A percentile compares a stretch with the other conserved stretches of the same genome.
Conservation (phyloP, 2,329 filamentous ascomycete species). For the Escovopsis sp. region DNA sequence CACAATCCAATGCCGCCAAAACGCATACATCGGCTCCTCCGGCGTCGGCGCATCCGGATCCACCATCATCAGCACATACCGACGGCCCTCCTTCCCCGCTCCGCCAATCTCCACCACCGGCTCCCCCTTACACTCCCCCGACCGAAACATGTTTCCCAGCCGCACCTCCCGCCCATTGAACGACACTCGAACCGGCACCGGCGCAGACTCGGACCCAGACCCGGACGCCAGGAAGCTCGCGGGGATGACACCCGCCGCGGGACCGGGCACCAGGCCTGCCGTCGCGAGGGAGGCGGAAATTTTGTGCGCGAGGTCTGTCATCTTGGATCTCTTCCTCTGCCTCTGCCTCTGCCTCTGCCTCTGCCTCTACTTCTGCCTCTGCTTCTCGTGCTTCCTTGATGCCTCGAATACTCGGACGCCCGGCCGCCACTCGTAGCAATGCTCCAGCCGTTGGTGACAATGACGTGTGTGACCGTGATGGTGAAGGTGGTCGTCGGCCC, state of each 20-base stretch:
- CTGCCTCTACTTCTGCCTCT: no score
- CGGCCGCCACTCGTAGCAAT: no score
- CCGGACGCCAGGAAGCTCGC: conserved; percentile 23
- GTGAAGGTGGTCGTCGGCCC: no score
- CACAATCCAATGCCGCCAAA: conserved; percentile 39
- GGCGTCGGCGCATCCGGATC: conserved; percentile 41
- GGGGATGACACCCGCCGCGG: conserved; percentile 24
- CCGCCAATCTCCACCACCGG: conserved; percentile 13
- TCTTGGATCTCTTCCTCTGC: no score
- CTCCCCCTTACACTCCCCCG: conserved; percentile 19
- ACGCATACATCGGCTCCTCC: conserved; percentile 37
- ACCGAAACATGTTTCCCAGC: conserved; percentile 25
- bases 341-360: no score
- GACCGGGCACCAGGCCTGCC: conserved; percentile 24
- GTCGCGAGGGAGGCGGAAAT: conserved; percentile 18
- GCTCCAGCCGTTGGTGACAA: no score
- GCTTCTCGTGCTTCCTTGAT: no score
- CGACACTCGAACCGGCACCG: conserved; percentile 21
- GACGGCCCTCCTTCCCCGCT: conserved; percentile 22
- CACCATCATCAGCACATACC: conserved; percentile 32
- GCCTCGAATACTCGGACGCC: no score
- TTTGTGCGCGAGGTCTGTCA: conserved; percentile 6
- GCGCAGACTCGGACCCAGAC: no score
- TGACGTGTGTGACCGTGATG: no score
- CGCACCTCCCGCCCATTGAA: conserved; percentile 19